phyloP scores from a whole-genome alignment of 1,284 basidiomycete species.

The Malassezia slooffiae region DNA sequence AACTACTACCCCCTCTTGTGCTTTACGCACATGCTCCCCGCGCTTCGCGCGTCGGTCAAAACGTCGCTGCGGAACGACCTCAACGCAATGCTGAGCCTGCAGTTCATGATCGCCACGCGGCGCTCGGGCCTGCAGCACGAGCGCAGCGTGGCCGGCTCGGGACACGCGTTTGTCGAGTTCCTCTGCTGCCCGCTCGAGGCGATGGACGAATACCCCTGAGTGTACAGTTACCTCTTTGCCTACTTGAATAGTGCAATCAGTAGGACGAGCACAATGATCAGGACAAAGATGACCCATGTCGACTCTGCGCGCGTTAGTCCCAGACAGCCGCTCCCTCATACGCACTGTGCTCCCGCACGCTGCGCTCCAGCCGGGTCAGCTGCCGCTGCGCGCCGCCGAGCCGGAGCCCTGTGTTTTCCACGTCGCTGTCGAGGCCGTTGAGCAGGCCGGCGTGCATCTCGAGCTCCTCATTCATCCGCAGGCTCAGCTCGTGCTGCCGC shows the following conservation, averaged over 20 bases:
- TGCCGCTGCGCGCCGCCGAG: slow-evolving; percentile 29
- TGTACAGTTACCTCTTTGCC: neutral
- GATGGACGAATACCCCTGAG: slow-evolving; percentile 10
- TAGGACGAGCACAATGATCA: slow-evolving; percentile 33
- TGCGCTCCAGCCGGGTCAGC: slow-evolving; percentile 27
- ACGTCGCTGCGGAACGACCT: slow-evolving; percentile 32
- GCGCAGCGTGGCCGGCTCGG: slow-evolving; percentile 17
- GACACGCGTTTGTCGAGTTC: slow-evolving; percentile 32
- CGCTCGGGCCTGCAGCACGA: slow-evolving; percentile 4
- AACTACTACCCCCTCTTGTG: slow-evolving; percentile 3
- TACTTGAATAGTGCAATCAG: slow-evolving; percentile 36
- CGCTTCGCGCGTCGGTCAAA: slow-evolving; percentile 27
- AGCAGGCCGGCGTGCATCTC: slow-evolving; percentile 36
- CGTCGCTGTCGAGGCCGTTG: slow-evolving; percentile 27
- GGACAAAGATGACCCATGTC: slow-evolving; percentile 24
- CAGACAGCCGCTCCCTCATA: neutral
- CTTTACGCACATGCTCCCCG: slow-evolving; percentile 19
- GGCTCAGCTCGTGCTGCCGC: slow-evolving; percentile 35
- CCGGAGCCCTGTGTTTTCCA: slow-evolving; percentile 27
- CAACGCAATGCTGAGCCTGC: slow-evolving; percentile 31
- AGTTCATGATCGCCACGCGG: slow-evolving; percentile 36
- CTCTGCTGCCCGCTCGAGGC: slow-evolving; percentile 27
- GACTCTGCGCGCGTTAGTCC: slow-evolving; percentile 14
- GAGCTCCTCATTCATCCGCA: slow-evolving; percentile 45
- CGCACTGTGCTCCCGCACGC: slow-evolving; percentile 38